Conservation (phyloP, 2,329 filamentous ascomycete species). For the Fusarium tanahbumbuense region DNA sequence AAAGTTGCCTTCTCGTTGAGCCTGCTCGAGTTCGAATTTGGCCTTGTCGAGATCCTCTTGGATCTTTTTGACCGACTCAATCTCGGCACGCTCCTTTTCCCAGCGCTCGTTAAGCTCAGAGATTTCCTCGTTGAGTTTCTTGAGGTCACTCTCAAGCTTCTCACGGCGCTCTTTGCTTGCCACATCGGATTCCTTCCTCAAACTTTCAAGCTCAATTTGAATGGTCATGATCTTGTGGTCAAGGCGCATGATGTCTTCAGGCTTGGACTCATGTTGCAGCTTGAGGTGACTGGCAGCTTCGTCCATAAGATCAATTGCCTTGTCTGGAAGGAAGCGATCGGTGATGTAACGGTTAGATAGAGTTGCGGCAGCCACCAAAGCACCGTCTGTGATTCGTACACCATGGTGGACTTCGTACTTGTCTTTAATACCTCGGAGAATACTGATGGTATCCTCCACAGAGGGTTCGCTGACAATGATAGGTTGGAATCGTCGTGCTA, state of each 20-base stretch:
- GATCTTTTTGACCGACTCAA: constrained; percentile 85
- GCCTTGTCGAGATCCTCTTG: constrained; percentile 92
- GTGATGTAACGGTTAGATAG: constrained; percentile 97
- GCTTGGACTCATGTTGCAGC: constrained; percentile 95
- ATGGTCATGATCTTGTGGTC: constrained; percentile 98
- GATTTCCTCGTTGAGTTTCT: constrained; percentile 80
- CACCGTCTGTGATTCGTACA: constrained; percentile 91
- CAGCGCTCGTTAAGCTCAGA: constrained; percentile 81
- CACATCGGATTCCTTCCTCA: constrained; percentile 93
- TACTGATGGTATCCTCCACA: constrained; percentile 93
- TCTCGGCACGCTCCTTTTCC: constrained; percentile 89
- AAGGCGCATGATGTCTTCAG: constrained; percentile 90
- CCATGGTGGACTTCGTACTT: constrained; percentile 98
- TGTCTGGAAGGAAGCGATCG: constrained; percentile 94
- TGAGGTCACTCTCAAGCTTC: constrained; percentile 82
- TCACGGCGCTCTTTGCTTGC: constrained; percentile 88
- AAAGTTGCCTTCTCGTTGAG: constrained; percentile 89
- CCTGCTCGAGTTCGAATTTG: constrained; percentile 85
- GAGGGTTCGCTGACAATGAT: constrained; percentile 93
- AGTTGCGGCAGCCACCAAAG: constrained; percentile 89
- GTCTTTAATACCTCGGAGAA: constrained; percentile 95
- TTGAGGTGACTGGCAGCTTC: constrained; percentile 92
- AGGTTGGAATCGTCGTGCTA: constrained; percentile 93
- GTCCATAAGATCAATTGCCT: constrained; percentile 96
- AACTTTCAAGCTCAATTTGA: constrained; percentile 93